Percentiles rank a stretch among this genome's conserved stretches.
These are phyloP conservation scores for Acanthamoeba sp. DNA, from an alignment of 208 protist species.

Conservation along the genomic window DNA sequence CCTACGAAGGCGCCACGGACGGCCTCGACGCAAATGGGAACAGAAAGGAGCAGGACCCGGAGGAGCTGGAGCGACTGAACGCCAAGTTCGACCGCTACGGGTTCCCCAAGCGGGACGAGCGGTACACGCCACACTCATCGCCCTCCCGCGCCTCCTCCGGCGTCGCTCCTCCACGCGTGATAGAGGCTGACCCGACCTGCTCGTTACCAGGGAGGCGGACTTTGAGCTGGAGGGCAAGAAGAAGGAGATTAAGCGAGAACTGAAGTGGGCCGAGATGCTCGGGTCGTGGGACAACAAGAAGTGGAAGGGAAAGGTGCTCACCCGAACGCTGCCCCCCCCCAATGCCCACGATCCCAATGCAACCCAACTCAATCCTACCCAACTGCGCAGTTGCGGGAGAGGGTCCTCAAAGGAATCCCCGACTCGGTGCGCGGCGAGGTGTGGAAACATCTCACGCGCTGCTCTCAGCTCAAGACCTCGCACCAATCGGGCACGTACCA, in stretches of 20 bases:
- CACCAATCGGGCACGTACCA: slow-evolving; percentile 24
- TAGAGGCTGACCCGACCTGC: background rate
- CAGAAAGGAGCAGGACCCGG: background rate
- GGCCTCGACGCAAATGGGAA: background rate
- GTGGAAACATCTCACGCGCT: slow-evolving; percentile 49
- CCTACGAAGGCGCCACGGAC: background rate
- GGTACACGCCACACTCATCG: background rate
- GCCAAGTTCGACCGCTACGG: slow-evolving; percentile 60
- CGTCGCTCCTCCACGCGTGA: too few species aligned
- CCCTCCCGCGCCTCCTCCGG: too few species aligned
- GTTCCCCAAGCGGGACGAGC: slow-evolving; percentile 34
- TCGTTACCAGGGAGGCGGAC: slow-evolving; percentile 2
- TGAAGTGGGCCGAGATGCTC: slow-evolving; percentile 67
- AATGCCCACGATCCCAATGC: too few species aligned
- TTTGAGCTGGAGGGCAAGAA: slow-evolving; percentile 51
- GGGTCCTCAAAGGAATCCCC: slow-evolving; percentile 53
- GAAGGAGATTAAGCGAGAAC: slow-evolving; percentile 31
- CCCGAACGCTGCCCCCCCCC: too few species aligned
- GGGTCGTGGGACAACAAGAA: slow-evolving; percentile 24
- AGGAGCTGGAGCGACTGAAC: background rate
- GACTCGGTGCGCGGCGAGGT: slow-evolving; percentile 41
- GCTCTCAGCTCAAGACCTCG: background rate
- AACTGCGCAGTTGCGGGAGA: background rate
- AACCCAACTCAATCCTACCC: background rate
- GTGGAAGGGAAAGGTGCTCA: slow-evolving; percentile 17